Evolutionary conservation across 2,329 filamentous ascomycete species (phyloP), one percentile per base, ranked within the genome.

Genomic region (Fusarium albosuccineum): DNA sequence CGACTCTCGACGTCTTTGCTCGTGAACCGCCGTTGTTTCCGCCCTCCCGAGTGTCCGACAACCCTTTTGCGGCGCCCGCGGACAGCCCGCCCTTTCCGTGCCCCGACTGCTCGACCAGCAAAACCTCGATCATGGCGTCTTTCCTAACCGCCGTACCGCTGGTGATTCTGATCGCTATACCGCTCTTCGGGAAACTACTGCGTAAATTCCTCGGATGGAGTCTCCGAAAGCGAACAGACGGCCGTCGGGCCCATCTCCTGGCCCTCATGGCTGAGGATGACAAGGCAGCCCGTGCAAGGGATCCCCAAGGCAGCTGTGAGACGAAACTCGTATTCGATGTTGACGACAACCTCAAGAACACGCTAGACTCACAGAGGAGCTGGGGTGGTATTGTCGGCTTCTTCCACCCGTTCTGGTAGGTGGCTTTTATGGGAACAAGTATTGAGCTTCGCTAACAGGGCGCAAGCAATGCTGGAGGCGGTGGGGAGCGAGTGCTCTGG

Each of bases 351-450:
- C 58, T 74, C n/a, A 56, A 67, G 49, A 50, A 16, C 6, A 70
- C 55, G 14, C 52, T 74, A 57, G 79, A 77, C 10, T 82, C 85
- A 2, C 68, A 73, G 60, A 82, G 86, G 68, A 85, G 91, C 45
- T 97, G 92, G 92, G 85, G 90, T 64, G 94, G 94, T 33, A 89
- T 97, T 54, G 88, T 98, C 66, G 96, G 93, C 46, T 98, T 99
- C 85, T 97, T 99, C 77, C 96, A 99, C 78, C 96, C 96, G 1
- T 99, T 97, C 78, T 98, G 96, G 92, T 95, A 83, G 67, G 86
- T 75, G 48, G 7, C 30, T 30, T 58, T 26, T 53, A 45, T 9
- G 33, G 27, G 30, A 60, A n/a, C 27, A 53, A 33, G 37, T 33
- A 42, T 17, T 34, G 39, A 50, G 36, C 30, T 40, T 33, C n/a